Base-by-base conservation (phyloP, 768 basidiomycete species). In the Hygrocybe punicea region DNA sequence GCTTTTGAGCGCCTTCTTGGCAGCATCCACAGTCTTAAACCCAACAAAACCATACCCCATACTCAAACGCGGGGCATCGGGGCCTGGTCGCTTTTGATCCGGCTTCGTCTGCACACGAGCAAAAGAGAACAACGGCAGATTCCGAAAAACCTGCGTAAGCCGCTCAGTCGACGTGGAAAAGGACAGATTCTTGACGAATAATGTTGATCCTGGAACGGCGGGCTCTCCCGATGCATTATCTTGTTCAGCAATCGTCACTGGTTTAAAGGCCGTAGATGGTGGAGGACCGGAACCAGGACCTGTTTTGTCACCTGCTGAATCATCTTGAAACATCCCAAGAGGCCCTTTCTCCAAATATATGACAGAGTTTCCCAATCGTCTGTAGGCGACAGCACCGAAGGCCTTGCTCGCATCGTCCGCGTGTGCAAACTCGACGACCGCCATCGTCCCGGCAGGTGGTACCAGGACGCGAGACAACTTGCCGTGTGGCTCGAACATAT, bases 41-140 rank as follows among this genome's bases (percentile, higher is more conserved):
- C 94, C 95, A 33, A 96, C 81, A 63, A 99, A 99, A 0, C 96
- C 97, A 68, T 95, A 98, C 0, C 96, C 96, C 92, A 95, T 96
- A 68, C 91, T 93, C 50, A 97, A 73, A 49, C 83, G 78, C 9
- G 64, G 67, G 10, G 79, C 78, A 0, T 78, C 77, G 23, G 66
- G 68, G 2, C 64, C 69, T 2, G 84, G 81, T 8, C 82, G 78
- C 65, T 91, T 91, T 0, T 92, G 87, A 70, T 96, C 91, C 0
- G 88, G 84, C 69, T 97, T 98, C 35, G 85, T 95, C 69, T 98
- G 93, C 6, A 98, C 82, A 14, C 91, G 86, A 19, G 93, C 91
- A 67, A 95, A 98, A 1, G 82, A 76, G 70, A 93, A 97, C 7
- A 82, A 85, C 2, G 91, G 86, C 0, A 98, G 76, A 58, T 85